Evolutionary conservation across 2,329 filamentous ascomycete species (phyloP), one percentile per base, ranked within the genome.

Genomic region (Penicillium sp.): DNA sequence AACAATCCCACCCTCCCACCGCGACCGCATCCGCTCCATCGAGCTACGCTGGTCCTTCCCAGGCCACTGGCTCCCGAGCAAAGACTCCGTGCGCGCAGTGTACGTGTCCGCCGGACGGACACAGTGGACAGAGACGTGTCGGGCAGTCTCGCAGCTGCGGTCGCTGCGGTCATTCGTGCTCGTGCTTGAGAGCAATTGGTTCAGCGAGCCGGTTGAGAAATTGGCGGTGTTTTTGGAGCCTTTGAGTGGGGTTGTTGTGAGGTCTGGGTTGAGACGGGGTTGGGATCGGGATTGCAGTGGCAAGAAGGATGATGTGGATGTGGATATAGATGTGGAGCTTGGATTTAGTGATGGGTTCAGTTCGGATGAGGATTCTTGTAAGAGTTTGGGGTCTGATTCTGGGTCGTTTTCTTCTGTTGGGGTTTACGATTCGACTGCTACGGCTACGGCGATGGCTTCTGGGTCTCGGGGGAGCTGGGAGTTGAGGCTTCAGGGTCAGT

Each of bases 11-110:
- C 4, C 53, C 2, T 63, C 69, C 4, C 60, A 65, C 43, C 73
- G 69, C 68, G 59, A 69, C 33, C 61, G 58, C 3, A 73, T 76
- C 50, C 72, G 71, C 53, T 52, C 50, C 29, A 61, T 76, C 39
- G 72, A 75, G 43, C 70, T 76, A 15, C 71, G 72, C 66, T 76
- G 73, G 72, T 72, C 74, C 0, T 76, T 76, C 33, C 73, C 72
- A 0, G 74, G 73, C 50, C 73, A 76, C 60, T 75, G 73, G 72
- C 70, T 76, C 0, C 74, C 73, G 6, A 74, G 67, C 58, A 76
- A 76, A 58, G 74, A 76, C 61, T 70, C 74, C 27, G 74, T 76
- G 23, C 73, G 74, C 52, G 58, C 68, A 2, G 64, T 76, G 4
- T 76, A 76, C 45, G 71, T 76, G 47, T 70, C 70, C 36, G 73